Base-by-base conservation (phyloP, 495 filamentous ascomycete genomes). In the Cercophora scortea region DNA sequence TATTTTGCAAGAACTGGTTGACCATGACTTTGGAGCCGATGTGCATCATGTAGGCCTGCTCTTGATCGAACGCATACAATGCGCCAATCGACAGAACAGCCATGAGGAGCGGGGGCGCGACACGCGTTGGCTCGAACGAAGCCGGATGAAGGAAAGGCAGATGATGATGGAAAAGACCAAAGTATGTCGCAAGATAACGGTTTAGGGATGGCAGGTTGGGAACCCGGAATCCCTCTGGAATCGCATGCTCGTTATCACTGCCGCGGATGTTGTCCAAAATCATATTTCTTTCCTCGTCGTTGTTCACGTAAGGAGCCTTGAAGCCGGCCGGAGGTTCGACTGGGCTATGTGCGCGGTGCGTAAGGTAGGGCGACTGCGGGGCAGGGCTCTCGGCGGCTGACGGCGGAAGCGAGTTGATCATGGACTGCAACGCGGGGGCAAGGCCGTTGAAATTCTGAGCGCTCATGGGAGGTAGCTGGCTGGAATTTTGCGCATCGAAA, bases 21-120 rank as follows among this genome's bases (percentile, higher is more conserved):
- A 96, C 89, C 33, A 98, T 77, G 43, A 96, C 86, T 74, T 96
- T 97, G 40, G 94, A 95, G 8, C 92, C 94, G 51, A 96, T 92
- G 71, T 98, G 93, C n/a, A 95, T 82, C 76, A 92, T 86, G 65
- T 95, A 84, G 11, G 94, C 94, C 62, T 94, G 86, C 58, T 96
- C 93, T 62, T 94, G 88, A 65, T 97, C 90, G 63, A 98, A 97
- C 9, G 91, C 89, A 70, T 98, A 98, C 50, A 98, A 74, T 11
- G 93, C 91, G 58, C 93, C 93, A 57, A 98, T 96, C 7, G 94
- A 97, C 52, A 97, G 76, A 8, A 96, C 90, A 8, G 92, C 89
- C 32, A 97, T 81, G 33, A 98, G 73, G 12, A 98, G 74, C 12
- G 93, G 83, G 1, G 94, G 81, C 33, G 90, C 85, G 11, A 85